Evolutionary conservation across 306 rosid species (phyloP).

Genomic region (Lathyrus sativus): DNA sequence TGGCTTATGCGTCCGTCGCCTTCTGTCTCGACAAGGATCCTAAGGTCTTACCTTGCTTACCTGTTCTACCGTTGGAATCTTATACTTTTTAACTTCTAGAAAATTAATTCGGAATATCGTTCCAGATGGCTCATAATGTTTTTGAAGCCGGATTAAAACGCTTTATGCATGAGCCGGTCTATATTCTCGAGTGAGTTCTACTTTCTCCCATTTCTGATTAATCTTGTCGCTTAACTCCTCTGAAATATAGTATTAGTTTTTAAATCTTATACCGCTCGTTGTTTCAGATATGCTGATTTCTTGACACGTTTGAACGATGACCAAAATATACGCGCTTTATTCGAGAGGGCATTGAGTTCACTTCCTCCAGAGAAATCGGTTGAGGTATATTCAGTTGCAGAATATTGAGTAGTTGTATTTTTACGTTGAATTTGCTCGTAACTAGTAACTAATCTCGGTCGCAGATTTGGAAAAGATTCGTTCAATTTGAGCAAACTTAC

Average conservation of each 20-base stretch:
- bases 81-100: slow-evolving; percentile 17
- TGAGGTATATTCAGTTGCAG: slow-evolving; percentile 56
- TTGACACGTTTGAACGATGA: slow-evolving; percentile 91
- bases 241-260: not conserved
- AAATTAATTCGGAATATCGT: slow-evolving; percentile 37
- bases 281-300: slow-evolving; percentile 89
- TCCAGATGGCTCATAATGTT: slow-evolving; percentile 97
- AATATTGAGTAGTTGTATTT: slow-evolving; percentile 22
- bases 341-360: slow-evolving; percentile 89
- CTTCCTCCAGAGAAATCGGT: slow-evolving; percentile 76
- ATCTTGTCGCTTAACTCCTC: not conserved
- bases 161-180: slow-evolving; percentile 88
- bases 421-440: slow-evolving; percentile 27
- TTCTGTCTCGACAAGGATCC: slow-evolving; percentile 98
- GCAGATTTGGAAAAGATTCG: slow-evolving; percentile 90
- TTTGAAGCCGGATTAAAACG: slow-evolving; percentile 91
- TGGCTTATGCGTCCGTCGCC: slow-evolving; percentile 88
- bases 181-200: slow-evolving; percentile 91
- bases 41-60: slow-evolving; percentile 60
- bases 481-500: slow-evolving; percentile 84
- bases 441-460: slow-evolving; percentile 34
- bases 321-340: slow-evolving; percentile 91
- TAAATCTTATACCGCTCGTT: slow-evolving; percentile 12
- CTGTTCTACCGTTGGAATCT: slow-evolving; percentile 13
- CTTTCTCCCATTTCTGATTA: slow-evolving; percentile 32